Percentiles rank a stretch among this genome's conserved stretches.
phyloP scores from a whole-genome alignment of 495 filamentous ascomycete genomes.

The Schizothecium vesticola region DNA sequence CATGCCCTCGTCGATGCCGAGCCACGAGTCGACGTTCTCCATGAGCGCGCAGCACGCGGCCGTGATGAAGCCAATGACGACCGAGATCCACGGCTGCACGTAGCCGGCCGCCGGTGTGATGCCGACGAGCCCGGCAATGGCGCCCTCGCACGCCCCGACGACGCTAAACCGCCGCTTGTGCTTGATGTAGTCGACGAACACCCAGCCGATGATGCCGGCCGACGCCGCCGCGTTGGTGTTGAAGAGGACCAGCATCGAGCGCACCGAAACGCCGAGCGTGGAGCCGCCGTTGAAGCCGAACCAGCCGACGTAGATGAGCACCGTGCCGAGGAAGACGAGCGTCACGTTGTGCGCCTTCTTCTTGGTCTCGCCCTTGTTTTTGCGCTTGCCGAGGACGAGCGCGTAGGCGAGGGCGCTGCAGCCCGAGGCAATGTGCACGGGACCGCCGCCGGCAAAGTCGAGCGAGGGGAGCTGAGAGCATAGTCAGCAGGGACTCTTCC shows the following conservation, averaged over 20 bases:
- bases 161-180: slow-evolving; percentile 85
- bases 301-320: slow-evolving; percentile 97
- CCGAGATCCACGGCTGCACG: slow-evolving; percentile 9
- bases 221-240: slow-evolving; percentile 12
- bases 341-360: slow-evolving; percentile 93
- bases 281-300: slow-evolving; percentile 88
- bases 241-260: slow-evolving; percentile 7
- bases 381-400: slow-evolving; percentile 12
- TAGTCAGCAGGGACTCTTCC: neutral
- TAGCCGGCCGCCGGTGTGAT: slow-evolving; percentile 74
- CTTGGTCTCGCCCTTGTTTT: slow-evolving; percentile 51
- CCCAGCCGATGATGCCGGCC: slow-evolving; percentile 59
- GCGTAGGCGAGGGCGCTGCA: slow-evolving; percentile 74
- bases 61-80: slow-evolving; percentile 65
- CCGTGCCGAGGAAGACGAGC: slow-evolving; percentile 84
- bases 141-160: slow-evolving; percentile 92
- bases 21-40: slow-evolving; percentile 16
- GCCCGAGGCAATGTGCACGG: slow-evolving; percentile 82
- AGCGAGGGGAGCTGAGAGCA: slow-evolving; percentile 54
- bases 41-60: slow-evolving; percentile 56
- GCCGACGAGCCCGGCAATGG: slow-evolving; percentile 80
- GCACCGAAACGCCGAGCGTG: slow-evolving; percentile 8
- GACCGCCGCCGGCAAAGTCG: slow-evolving; percentile 83
- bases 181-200: slow-evolving; percentile 74
- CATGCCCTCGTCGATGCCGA: slow-evolving; percentile 69